A percentile compares a stretch with the other conserved stretches of the same genome.
phyloP scores from a whole-genome alignment of 208 protist genomes.

The Trypanosoma vivax region DNA sequence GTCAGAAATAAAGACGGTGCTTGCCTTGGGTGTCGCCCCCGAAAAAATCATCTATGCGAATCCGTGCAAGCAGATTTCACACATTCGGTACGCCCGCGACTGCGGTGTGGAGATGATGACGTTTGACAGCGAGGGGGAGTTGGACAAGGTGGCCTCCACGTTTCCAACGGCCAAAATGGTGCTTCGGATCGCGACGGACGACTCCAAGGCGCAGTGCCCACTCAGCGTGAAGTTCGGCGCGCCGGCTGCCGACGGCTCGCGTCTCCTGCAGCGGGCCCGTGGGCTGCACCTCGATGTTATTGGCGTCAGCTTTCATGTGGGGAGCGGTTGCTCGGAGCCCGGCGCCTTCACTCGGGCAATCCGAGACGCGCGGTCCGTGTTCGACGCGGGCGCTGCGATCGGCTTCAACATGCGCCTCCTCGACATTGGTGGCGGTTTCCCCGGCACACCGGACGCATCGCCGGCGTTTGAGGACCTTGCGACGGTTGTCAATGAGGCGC shows the following conservation, averaged over 20 bases:
- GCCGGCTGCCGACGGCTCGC: constrained; percentile 24
- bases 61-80: constrained; percentile 70
- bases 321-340: constrained; percentile 62
- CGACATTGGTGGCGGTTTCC: constrained; percentile 88
- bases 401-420: constrained; percentile 76
- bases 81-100: constrained; percentile 47
- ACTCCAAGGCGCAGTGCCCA: constrained; percentile 45
- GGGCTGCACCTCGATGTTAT: constrained; percentile 46
- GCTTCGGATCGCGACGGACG: constrained; percentile 71
- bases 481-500: constrained; percentile 31
- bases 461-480: constrained; percentile 53
- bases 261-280: constrained; percentile 32
- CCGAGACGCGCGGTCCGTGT: constrained; percentile 39
- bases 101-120: constrained; percentile 63
- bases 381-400: constrained; percentile 39
- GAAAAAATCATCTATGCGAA: constrained; percentile 84
- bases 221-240: constrained; percentile 87
- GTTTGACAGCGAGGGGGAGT: constrained; percentile 74
- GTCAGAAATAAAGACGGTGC: constrained; percentile 49
- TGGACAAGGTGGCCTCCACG: constrained; percentile 57
- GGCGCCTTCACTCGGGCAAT: constrained; percentile 55
- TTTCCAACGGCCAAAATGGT: constrained; percentile 46
- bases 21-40: constrained; percentile 29
- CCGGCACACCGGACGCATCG: constrained; percentile 21
- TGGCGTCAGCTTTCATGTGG: constrained; percentile 89